Evolutionary conservation across 768 basidiomycete genomes (phyloP), one percentile per base, ranked within the genome.

Genomic region (Clathrus columnatus): DNA sequence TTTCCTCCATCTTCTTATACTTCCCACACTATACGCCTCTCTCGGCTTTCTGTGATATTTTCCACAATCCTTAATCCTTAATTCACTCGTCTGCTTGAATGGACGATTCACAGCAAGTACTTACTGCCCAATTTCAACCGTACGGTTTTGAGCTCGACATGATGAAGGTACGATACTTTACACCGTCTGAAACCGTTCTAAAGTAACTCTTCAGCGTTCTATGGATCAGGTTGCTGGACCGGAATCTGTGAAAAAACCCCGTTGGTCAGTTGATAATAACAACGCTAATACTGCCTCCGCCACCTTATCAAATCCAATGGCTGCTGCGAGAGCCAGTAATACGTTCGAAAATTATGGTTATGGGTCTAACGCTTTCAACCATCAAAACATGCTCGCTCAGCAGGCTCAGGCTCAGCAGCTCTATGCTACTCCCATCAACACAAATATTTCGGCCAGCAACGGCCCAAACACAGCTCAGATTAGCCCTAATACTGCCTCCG

Each of bases 311-410:
- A 56, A 68, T 49, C 65, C 66, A 54, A 67, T 59, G 56, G 47
- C 76, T 52, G 68, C 76, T 47, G 44, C n/a, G 27, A 56, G 43
- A 41, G 48, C 47, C 55, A 79, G 82, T 48, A 84, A 88, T 66
- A 79, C 82, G 21, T 91, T 87, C 66, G 86, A 87, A 57, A 91
- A 90, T 75, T 91, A 91, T 63, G 89, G 89, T 60, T 91, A 91
- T 64, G 87, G 87, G 20, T 82, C 85, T 17, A 82, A 86, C 62
- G 83, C 84, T 28, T 79, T 70, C 68, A 79, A 82, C 58, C 67
- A 75, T 50, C 84, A 84, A 61, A 71, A 73, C 43, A 73, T 73
- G 18, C 83, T 55, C 28, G 54, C 54, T 21, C 54, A 57, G 14
- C 55, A 50, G 46, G 47, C 44, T 3, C 49, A 50, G 43, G 53